Evolutionary conservation across 331 rosid species (phyloP).

Genomic region (Telfairia occidentalis): DNA sequence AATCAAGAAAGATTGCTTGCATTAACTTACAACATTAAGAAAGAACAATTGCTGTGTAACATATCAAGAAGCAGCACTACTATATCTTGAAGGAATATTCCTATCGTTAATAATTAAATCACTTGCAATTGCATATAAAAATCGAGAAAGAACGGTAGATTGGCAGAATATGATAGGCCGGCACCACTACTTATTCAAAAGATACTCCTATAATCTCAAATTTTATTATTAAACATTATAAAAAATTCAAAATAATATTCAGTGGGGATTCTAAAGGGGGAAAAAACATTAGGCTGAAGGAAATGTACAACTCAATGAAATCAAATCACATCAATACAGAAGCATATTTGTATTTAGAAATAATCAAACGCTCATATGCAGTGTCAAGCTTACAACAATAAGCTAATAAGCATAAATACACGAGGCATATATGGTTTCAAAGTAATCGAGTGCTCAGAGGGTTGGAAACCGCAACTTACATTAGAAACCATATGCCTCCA

Average conservation of each 20-base stretch:
- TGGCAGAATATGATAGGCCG: background rate
- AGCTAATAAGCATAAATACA: background rate
- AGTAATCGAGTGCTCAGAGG: background rate
- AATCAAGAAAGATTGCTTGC: background rate
- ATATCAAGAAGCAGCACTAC: background rate
- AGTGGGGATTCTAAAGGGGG: background rate
- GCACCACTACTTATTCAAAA: background rate
- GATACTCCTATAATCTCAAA: background rate
- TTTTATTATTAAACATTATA: background rate
- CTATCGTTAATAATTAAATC: background rate
- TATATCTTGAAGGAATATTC: background rate
- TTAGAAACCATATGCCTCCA: conserved; percentile 87
- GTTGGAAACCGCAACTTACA: conserved; percentile 40
- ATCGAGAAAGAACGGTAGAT: background rate
- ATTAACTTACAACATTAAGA: background rate
- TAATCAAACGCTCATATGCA: background rate
- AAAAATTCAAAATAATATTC: background rate
- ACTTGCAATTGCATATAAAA: background rate
- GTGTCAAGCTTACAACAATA: background rate
- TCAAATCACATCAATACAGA: background rate
- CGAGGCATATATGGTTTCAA: background rate
- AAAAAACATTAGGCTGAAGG: background rate
- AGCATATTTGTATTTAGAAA: background rate
- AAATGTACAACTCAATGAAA: background rate
- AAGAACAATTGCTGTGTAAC: background rate